phyloP scores from a whole-genome alignment of 257 asterid species.

The Solanum etuberosum region DNA sequence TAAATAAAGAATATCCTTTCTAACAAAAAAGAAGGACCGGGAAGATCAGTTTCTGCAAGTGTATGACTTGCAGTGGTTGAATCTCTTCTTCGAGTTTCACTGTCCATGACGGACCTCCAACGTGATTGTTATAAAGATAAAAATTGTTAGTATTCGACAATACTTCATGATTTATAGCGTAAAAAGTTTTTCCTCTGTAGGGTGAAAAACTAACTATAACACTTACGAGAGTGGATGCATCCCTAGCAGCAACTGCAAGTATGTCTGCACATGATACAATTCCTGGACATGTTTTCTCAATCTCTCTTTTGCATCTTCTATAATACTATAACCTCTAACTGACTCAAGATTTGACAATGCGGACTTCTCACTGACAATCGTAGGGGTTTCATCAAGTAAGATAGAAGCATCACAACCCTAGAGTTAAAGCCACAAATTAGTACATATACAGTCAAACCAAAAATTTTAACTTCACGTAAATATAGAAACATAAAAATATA shows the following conservation, averaged over 20 bases:
- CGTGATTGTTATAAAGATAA: not conserved
- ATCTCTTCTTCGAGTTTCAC: not conserved
- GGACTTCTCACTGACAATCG: not conserved
- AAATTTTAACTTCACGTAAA: no score
- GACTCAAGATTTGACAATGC: not conserved
- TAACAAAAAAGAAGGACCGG: not conserved
- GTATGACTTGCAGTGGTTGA: not conserved
- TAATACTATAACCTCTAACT: not conserved
- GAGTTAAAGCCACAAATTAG: not conserved
- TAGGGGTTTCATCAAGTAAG: not conserved
- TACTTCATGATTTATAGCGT: no score
- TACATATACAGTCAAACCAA: no score
- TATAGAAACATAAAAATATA: not conserved
- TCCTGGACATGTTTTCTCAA: not conserved
- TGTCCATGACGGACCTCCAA: not conserved
- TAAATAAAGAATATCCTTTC: no score
- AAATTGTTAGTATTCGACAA: not conserved
- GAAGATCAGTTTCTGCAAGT: not conserved
- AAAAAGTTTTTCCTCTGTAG: no score
- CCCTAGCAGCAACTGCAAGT: not conserved
- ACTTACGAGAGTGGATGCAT: not conserved
- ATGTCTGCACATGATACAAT: not conserved
- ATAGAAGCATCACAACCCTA: not conserved
- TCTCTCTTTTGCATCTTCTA: not conserved
- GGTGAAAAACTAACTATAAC: no score